A percentile compares a stretch with the other conserved stretches of the same genome.
phyloP scores from a whole-genome alignment of 352 stramenopile species.

The Saprolegnia diclina region DNA sequence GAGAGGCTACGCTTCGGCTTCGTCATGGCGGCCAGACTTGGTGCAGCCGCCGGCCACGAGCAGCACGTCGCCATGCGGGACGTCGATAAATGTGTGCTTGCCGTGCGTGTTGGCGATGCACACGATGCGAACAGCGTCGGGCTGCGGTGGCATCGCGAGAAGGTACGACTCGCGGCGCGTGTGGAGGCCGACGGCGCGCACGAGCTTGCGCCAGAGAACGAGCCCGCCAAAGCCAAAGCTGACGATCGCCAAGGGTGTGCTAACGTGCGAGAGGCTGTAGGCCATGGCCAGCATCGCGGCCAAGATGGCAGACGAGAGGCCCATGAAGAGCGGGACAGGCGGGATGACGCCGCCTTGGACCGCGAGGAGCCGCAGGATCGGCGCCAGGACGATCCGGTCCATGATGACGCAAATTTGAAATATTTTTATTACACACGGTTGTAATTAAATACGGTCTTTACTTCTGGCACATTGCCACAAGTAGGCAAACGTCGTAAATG shows the following conservation, averaged over 20 bases:
- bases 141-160: not conserved
- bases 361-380: not conserved
- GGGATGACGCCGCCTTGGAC: not conserved
- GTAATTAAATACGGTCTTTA: not conserved
- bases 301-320: not conserved
- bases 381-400: not conserved
- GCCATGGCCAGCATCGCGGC: not conserved
- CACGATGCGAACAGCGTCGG: slow-evolving; percentile 59
- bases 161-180: not conserved
- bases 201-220: not conserved
- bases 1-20: slow-evolving; percentile 34
- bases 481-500: not conserved
- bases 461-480: not conserved
- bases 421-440: too few species aligned
- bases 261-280: slow-evolving; percentile 8
- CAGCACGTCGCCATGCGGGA: slow-evolving; percentile 74
- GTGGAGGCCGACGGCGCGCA: slow-evolving; percentile 1
- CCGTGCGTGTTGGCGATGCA: slow-evolving; percentile 78
- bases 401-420: too few species aligned
- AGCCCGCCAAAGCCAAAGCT: slow-evolving; percentile 13
- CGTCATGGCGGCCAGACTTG: slow-evolving; percentile 56
- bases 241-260: slow-evolving; percentile 14
- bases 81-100: slow-evolving; percentile 55
- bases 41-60: slow-evolving; percentile 89
- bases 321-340: not conserved